phyloP scores from a whole-genome alignment of 2,329 filamentous ascomycete genomes.

The Cordyceps cicadae region DNA sequence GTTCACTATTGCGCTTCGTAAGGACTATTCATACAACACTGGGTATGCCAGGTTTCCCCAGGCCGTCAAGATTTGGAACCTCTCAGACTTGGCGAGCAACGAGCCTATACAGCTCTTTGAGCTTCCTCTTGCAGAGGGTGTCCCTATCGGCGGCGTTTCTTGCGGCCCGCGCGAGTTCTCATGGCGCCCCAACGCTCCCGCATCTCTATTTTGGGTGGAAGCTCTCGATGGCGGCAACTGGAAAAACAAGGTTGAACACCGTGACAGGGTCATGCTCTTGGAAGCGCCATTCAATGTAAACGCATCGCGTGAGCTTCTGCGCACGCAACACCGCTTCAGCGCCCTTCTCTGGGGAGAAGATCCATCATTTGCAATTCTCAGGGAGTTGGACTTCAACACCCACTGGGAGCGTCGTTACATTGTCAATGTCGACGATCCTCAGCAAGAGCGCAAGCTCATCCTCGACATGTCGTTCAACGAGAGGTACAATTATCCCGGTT shows the following conservation, averaged over 20 bases:
- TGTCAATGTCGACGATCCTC: conserved; percentile 4
- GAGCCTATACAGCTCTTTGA: not conserved
- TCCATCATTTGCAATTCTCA: not conserved
- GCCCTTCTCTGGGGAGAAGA: not conserved
- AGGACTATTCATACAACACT: not conserved
- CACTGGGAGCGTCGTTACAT: conserved; percentile 8
- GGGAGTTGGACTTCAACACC: not conserved
- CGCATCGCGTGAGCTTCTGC: not conserved
- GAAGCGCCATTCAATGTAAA: conserved; percentile 1
- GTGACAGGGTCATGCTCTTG: conserved; percentile 8
- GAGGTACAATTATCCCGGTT: conserved; percentile 5
- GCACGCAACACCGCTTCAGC: not conserved
- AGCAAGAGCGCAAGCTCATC: not conserved
- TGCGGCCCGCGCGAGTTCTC: not conserved
- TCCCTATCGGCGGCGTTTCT: conserved; percentile 1
- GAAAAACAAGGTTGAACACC: not conserved
- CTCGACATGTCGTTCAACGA: conserved; percentile 1
- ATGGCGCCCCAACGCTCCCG: conserved; percentile 3
- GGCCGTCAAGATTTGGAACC: not conserved
- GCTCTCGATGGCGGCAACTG: conserved; percentile 5
- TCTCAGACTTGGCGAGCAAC: not conserved
- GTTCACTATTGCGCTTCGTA: not conserved
- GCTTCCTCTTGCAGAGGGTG: not conserved
- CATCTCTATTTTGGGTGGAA: not conserved
- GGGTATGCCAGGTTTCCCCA: not conserved